Evolutionary conservation across 495 filamentous ascomycete genomes (phyloP).

Genomic region (Thermochaetoides thermophila): DNA sequence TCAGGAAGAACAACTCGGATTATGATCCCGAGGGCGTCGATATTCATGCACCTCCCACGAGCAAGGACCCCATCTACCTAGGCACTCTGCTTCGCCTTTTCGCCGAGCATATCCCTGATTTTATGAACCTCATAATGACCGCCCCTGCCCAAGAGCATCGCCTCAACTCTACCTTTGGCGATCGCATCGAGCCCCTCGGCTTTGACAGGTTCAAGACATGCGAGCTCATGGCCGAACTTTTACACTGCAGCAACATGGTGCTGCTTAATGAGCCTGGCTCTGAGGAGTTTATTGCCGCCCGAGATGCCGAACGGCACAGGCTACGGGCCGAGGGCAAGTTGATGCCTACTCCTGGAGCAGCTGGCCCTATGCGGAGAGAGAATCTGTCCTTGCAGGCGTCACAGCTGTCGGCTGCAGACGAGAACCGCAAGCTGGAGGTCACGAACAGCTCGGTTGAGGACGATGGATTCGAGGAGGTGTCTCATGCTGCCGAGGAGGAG

Average conservation of each 20-base stretch:
- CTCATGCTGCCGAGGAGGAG: conserved; percentile 53
- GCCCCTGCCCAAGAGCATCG: conserved; percentile 35
- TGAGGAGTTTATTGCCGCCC: conserved; percentile 66
- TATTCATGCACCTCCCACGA: conserved; percentile 61
- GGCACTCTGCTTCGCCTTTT: conserved; percentile 85
- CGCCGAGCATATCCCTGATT: conserved; percentile 81
- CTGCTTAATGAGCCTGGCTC: conserved; percentile 86
- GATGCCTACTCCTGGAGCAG: conserved; percentile 15
- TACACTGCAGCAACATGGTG: conserved; percentile 99
- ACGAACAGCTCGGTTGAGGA: conserved; percentile 64
- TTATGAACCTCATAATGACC: conserved; percentile 80
- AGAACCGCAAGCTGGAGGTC: conserved; percentile 46
- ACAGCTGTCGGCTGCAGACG: conserved; percentile 32
- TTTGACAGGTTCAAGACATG: conserved; percentile 99
- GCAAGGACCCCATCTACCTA: conserved; percentile 90
- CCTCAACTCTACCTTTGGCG: conserved; percentile 59
- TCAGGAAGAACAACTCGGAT: conserved; percentile 98
- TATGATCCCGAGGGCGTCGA: conserved; percentile 86
- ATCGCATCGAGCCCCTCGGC: conserved; percentile 82
- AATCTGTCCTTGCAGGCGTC: conserved; percentile 29
- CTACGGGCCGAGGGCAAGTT: conserved; percentile 56
- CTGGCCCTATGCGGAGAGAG: too few relatives aligned
- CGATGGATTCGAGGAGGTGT: conserved; percentile 90
- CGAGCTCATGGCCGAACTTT: conserved; percentile 92
- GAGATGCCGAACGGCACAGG: conserved; percentile 69